Evolutionary conservation across 306 rosid species (phyloP).

Genomic region (Quillaja saponaria): DNA sequence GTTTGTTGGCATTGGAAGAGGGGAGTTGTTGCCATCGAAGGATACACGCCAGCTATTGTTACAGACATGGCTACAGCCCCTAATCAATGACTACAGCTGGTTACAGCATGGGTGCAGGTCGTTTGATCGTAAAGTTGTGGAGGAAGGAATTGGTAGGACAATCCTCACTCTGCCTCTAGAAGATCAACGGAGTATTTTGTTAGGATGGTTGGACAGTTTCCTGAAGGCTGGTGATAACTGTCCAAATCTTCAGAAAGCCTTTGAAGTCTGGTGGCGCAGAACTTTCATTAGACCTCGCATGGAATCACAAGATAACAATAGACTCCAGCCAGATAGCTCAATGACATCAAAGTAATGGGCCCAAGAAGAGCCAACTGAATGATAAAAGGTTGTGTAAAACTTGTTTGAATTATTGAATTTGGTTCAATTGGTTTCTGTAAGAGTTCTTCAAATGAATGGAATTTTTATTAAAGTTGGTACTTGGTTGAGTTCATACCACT

Average conservation of each 20-base stretch:
- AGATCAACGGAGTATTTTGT: slow-evolving; percentile 84
- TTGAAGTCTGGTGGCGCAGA: slow-evolving; percentile 97
- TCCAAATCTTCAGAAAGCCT: slow-evolving; percentile 90
- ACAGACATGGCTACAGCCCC: slow-evolving; percentile 90
- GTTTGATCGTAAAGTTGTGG: slow-evolving; percentile 82
- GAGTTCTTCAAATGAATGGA: too few species aligned
- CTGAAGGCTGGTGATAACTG: slow-evolving; percentile 83
- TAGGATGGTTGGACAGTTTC: slow-evolving; percentile 83
- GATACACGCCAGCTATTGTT: slow-evolving; percentile 65
- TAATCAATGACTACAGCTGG: slow-evolving; percentile 86
- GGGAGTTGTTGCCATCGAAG: slow-evolving; percentile 74
- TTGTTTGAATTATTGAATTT: too few species aligned
- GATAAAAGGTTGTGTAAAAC: too few species aligned
- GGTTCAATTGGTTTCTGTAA: too few species aligned
- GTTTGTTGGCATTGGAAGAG: slow-evolving; percentile 81
- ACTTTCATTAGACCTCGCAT: slow-evolving; percentile 72
- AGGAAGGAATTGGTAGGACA: slow-evolving; percentile 94
- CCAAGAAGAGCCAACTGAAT: too few species aligned
- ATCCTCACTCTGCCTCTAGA: slow-evolving; percentile 89
- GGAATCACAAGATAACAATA: slow-evolving; percentile 51
- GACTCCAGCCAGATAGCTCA: slow-evolving; percentile 45
- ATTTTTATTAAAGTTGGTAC: too few species aligned
- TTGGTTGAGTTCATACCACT: too few species aligned
- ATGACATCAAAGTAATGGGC: too few species aligned
- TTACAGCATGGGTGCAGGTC: slow-evolving; percentile 78